Percentiles rank a stretch among this genome's conserved stretches.
phyloP scores from a whole-genome alignment of 148 eudicot species.

The Heliamphora exappendiculata region DNA sequence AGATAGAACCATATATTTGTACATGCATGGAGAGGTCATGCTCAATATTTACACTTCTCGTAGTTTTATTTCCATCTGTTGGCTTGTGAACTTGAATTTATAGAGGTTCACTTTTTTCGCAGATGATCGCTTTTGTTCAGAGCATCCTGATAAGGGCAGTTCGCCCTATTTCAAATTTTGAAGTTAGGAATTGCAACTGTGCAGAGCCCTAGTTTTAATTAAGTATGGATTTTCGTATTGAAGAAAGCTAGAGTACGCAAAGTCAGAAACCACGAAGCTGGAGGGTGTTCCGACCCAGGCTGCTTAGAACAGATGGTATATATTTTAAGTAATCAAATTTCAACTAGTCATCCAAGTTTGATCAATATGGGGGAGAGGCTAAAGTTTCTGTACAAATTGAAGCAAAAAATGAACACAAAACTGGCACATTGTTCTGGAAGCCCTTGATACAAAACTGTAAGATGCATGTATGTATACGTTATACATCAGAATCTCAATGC shows the following conservation, averaged over 20 bases:
- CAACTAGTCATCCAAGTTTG: too few relatives aligned
- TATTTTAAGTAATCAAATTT: not conserved
- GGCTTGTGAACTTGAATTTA: not conserved
- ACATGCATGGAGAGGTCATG: not conserved
- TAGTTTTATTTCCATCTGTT: not conserved
- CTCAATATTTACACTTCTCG: not conserved
- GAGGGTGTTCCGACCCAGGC: too few relatives aligned
- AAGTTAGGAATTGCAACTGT: conserved; percentile 3
- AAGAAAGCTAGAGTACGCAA: not conserved
- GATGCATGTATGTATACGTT: not conserved
- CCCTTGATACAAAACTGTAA: not conserved
- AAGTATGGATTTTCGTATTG: not conserved
- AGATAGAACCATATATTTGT: not conserved
- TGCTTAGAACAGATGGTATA: not conserved
- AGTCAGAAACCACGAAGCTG: not conserved
- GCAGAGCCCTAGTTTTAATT: conserved; percentile 13
- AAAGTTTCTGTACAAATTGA: too few relatives aligned
- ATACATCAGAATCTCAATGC: not conserved
- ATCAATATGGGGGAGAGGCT: too few relatives aligned
- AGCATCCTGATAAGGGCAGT: conserved; percentile 32
- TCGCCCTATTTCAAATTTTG: conserved; percentile 14
- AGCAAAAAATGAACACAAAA: not conserved
- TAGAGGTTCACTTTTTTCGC: conserved; percentile 2
- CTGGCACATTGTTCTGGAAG: not conserved
- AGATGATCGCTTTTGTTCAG: conserved; percentile 41